Conservation (phyloP, 306 rosid genomes). For the Ormosia semicastrata region DNA sequence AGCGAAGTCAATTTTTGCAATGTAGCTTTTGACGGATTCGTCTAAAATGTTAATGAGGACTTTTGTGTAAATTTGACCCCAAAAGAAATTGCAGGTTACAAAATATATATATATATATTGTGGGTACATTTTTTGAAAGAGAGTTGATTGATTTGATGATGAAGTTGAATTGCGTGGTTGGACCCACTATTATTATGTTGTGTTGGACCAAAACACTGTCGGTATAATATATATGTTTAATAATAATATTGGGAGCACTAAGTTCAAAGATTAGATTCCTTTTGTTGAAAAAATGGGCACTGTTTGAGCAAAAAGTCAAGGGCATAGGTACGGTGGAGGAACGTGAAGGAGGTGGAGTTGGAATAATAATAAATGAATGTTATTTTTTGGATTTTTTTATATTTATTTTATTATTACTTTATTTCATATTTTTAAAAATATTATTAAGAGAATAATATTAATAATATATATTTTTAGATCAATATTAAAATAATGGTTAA, state of each 20-base stretch:
- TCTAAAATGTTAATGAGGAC: slow-evolving; percentile 8
- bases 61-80: slow-evolving; percentile 27
- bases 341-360: not conserved
- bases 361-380: not conserved
- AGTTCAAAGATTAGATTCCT: slow-evolving; percentile 38
- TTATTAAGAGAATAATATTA: too few relatives aligned
- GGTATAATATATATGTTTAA: not conserved
- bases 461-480: too few relatives aligned
- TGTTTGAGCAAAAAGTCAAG: slow-evolving; percentile 23
- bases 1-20: slow-evolving; percentile 13
- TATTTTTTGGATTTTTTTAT: too few relatives aligned
- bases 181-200: not conserved
- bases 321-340: not conserved
- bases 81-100: not conserved
- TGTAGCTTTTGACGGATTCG: slow-evolving; percentile 36
- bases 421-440: too few relatives aligned
- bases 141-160: too few relatives aligned
- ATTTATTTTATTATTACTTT: too few relatives aligned
- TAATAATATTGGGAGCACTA: slow-evolving; percentile 25
- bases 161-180: not conserved
- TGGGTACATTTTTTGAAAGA: too few relatives aligned
- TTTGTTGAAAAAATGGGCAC: not conserved
- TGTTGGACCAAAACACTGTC: too few relatives aligned
- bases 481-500: too few relatives aligned
- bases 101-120: not conserved